phyloP scores from a whole-genome alignment of 164 flowering plant species.

The Dillenia suffruticosa region DNA sequence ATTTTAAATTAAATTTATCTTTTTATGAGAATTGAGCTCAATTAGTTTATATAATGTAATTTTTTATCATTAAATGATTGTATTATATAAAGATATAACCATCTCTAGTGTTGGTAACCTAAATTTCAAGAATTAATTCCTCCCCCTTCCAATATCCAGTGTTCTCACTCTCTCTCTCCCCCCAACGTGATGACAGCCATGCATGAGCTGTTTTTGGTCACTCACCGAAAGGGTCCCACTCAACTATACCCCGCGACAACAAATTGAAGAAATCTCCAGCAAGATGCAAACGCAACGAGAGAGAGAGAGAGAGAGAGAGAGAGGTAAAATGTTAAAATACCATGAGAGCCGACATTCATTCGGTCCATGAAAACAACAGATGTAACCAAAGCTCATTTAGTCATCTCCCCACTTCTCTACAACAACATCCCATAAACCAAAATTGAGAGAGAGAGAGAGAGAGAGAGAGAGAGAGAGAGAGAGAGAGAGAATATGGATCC shows the following conservation, averaged over 20 bases:
- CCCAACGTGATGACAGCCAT: conserved; percentile 32
- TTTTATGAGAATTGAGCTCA: too few relatives aligned
- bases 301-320: conserved; percentile 2
- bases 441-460: conserved; percentile 6
- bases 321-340: not conserved
- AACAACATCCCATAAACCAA: too few relatives aligned
- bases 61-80: too few relatives aligned
- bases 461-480: conserved; percentile 5
- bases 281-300: not conserved
- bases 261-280: not conserved
- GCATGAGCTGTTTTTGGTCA: conserved; percentile 21
- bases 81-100: too few relatives aligned
- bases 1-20: too few relatives aligned
- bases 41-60: too few relatives aligned
- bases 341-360: not conserved
- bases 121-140: too few relatives aligned
- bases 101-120: too few relatives aligned
- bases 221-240: not conserved
- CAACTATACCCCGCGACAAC: too few relatives aligned
- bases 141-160: too few relatives aligned
- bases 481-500: conserved; percentile 63
- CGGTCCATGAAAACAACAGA: not conserved
- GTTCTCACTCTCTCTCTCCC: not conserved
- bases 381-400: not conserved
- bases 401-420: not conserved